phyloP scores from a whole-genome alignment of 768 basidiomycete species.

The Rhodosporidiobolus sp. region DNA sequence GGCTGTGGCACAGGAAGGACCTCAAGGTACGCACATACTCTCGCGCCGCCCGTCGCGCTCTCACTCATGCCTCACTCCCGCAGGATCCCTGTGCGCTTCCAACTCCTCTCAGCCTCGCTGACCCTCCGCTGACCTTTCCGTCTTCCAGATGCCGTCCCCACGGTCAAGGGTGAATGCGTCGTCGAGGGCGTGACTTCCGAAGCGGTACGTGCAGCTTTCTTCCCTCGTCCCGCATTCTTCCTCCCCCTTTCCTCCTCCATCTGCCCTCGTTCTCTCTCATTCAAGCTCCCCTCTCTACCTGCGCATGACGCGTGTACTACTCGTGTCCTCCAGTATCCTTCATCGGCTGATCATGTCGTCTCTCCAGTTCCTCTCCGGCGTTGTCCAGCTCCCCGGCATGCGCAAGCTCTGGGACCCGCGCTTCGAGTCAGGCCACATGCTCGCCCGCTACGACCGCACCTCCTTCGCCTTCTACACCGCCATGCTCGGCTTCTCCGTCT shows the following conservation, averaged over 20 bases:
- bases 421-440: constrained; percentile 19
- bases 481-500: constrained; percentile 35
- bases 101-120: too few species aligned
- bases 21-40: constrained; percentile 2
- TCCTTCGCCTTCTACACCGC: constrained; percentile 25
- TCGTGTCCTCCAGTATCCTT: background rate
- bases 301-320: too few species aligned
- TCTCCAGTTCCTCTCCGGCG: constrained; percentile 34
- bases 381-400: constrained; percentile 23
- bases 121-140: background rate
- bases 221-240: too few species aligned
- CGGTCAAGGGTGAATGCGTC: constrained; percentile 24
- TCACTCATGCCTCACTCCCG: background rate
- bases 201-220: background rate
- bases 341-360: too few species aligned
- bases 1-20: constrained; percentile 22
- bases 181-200: constrained; percentile 7
- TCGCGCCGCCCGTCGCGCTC: background rate
- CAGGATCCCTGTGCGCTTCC: constrained; percentile 18
- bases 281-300: too few species aligned
- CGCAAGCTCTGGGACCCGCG: constrained; percentile 28
- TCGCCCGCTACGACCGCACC: constrained; percentile 8
- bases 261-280: too few species aligned
- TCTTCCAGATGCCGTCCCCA: constrained; percentile 16
- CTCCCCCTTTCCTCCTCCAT: too few species aligned